Conservation (phyloP, 495 filamentous ascomycete species). For the Tuber melanosporum region DNA sequence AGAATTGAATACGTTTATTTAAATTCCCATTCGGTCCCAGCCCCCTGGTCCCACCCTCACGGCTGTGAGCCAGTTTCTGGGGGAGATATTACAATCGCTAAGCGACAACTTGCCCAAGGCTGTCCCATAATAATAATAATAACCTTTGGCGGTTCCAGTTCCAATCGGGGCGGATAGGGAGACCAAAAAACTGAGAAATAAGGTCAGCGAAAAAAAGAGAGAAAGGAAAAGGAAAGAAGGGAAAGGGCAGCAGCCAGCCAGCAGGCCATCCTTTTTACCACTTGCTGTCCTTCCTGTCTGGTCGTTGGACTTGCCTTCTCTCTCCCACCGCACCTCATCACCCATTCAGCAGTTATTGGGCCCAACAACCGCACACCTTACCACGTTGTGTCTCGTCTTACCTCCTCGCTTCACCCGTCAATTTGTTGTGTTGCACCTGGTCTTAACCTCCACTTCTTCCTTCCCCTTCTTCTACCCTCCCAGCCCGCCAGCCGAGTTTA, state of each 20-base stretch:
- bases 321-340: not conserved
- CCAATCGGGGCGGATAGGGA: not conserved
- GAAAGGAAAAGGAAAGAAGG: not conserved
- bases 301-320: not conserved
- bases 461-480: conserved; percentile 2
- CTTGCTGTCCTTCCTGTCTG: not conserved
- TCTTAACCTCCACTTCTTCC: conserved; percentile 5
- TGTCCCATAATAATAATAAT: not conserved
- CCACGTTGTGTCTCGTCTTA: conserved; percentile 5
- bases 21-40: not conserved
- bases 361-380: not conserved
- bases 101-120: conserved; percentile 3
- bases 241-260: not conserved
- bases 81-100: not conserved
- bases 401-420: conserved; percentile 1
- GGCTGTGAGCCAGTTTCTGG: not conserved
- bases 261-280: not conserved
- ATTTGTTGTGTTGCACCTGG: conserved; percentile 10
- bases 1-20: not conserved
- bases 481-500: conserved; percentile 8
- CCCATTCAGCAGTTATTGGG: not conserved
- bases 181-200: not conserved
- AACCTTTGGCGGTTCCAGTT: conserved; percentile 1
- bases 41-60: not conserved
- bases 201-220: not conserved